Percentiles rank a stretch among this genome's conserved stretches.
Conservation (phyloP, 2,329 filamentous ascomycete genomes). For the Trichoderma citrinoviride region DNA sequence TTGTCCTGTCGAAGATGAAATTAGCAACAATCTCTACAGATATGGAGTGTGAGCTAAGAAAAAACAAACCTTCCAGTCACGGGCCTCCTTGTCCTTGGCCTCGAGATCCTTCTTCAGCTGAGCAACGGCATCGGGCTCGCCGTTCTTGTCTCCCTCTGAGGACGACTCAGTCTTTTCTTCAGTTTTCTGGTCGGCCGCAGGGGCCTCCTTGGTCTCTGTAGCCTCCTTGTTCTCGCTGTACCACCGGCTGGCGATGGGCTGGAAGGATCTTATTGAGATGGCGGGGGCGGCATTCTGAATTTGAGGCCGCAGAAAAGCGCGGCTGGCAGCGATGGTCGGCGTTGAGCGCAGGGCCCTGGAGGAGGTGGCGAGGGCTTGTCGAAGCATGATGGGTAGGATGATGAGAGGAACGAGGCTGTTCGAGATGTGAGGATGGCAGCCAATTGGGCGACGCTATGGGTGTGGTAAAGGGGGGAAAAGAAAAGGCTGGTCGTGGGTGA, state of each 20-base stretch:
- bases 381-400: conserved; percentile 41
- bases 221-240: conserved; percentile 49
- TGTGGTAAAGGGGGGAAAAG: not conserved
- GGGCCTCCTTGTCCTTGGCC: conserved; percentile 50
- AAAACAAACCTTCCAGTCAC: conserved; percentile 77
- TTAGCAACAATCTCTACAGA: not conserved
- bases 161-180: conserved; percentile 25
- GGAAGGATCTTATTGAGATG: conserved; percentile 38
- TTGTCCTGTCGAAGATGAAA: conserved; percentile 64
- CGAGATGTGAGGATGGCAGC: not conserved
- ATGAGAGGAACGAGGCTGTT: conserved; percentile 11
- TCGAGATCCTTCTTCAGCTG: conserved; percentile 53
- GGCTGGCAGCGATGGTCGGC: conserved; percentile 37
- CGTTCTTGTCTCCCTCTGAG: conserved; percentile 30
- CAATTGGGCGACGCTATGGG: not conserved
- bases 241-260: conserved; percentile 42
- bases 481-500: not conserved
- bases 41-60: not conserved
- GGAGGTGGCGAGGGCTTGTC: conserved; percentile 44
- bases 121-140: conserved; percentile 39
- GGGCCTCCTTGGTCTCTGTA: conserved; percentile 29
- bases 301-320: conserved; percentile 39
- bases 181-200: conserved; percentile 31
- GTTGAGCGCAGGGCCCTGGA: conserved; percentile 45
- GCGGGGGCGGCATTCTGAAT: conserved; percentile 38